These are phyloP conservation scores for Phytophthora macrochlamydospora DNA, from an alignment of 352 stramenopile species.

Conservation along the genomic window DNA sequence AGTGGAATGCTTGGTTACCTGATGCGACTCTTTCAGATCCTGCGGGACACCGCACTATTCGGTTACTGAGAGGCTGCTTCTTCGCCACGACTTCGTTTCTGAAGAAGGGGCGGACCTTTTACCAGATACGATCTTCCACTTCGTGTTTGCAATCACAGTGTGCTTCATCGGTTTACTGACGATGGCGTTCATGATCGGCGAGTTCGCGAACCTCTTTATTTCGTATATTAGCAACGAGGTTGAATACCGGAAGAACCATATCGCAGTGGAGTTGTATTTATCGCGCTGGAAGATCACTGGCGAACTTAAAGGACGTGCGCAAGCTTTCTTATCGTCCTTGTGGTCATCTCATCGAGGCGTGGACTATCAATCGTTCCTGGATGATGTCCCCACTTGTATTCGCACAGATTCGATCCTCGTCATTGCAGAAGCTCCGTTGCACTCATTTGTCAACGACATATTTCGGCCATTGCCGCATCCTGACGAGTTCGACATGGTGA, in stretches of 20 bases:
- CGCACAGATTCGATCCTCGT: constrained; percentile 54
- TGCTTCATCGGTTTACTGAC: constrained; percentile 60
- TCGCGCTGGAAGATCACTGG: constrained; percentile 52
- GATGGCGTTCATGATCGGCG: constrained; percentile 78
- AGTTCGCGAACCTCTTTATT: constrained; percentile 74
- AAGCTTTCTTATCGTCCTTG: constrained; percentile 62
- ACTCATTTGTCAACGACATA: constrained; percentile 42
- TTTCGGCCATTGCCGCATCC: constrained; percentile 46
- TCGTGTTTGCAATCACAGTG: constrained; percentile 51
- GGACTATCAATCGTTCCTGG: constrained; percentile 60
- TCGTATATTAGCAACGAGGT: constrained; percentile 78
- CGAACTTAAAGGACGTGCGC: constrained; percentile 45
- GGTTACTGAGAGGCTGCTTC: constrained; percentile 57
- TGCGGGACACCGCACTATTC: constrained; percentile 36
- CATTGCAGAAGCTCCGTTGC: constrained; percentile 49
- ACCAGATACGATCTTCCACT: constrained; percentile 49
- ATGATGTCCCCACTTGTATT: constrained; percentile 54
- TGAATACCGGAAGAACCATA: constrained; percentile 74
- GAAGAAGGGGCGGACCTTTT: constrained; percentile 68
- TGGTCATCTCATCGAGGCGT: constrained; percentile 71
- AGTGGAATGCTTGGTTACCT: constrained; percentile 61
- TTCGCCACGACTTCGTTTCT: constrained; percentile 67
- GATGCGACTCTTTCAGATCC: constrained; percentile 36
- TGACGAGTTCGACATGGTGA: constrained; percentile 24
- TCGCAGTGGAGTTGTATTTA: constrained; percentile 66